Conservation (phyloP, 2,329 filamentous ascomycete genomes). For the Torrubiella hemipterigena region DNA sequence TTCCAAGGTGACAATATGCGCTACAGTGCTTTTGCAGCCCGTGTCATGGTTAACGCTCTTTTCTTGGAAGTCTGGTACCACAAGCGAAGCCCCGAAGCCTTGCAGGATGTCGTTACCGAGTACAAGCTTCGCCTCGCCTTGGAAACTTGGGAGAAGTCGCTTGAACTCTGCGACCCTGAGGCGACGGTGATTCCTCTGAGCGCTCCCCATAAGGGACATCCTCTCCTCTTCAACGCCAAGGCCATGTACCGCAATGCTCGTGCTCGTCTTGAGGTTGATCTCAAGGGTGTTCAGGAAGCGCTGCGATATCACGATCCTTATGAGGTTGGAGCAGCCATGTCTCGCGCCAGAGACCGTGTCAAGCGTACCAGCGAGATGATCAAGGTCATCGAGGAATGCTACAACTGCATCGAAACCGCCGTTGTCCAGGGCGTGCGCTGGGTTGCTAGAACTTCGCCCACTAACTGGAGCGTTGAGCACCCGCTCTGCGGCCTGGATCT, state of each 20-base stretch:
- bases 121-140: slow-evolving; percentile 93
- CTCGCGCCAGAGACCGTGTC: slow-evolving; percentile 81
- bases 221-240: slow-evolving; percentile 95
- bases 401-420: slow-evolving; percentile 93
- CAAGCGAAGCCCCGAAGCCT: slow-evolving; percentile 92
- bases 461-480: slow-evolving; percentile 98
- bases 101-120: slow-evolving; percentile 95
- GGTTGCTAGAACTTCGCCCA: slow-evolving; percentile 94
- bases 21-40: slow-evolving; percentile 93
- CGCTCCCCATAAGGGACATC: slow-evolving; percentile 90
- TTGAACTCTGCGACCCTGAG: slow-evolving; percentile 88
- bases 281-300: slow-evolving; percentile 92
- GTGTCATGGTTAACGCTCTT: slow-evolving; percentile 96
- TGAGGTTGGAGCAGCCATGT: slow-evolving; percentile 95
- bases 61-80: slow-evolving; percentile 99
- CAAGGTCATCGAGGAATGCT: slow-evolving; percentile 96
- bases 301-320: slow-evolving; percentile 94
- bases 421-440: slow-evolving; percentile 90
- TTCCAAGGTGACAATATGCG: slow-evolving; percentile 85
- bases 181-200: slow-evolving; percentile 78
- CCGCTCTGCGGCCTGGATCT: slow-evolving; percentile 92
- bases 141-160: slow-evolving; percentile 97
- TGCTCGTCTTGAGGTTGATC: slow-evolving; percentile 82
- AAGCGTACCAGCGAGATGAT: slow-evolving; percentile 96
- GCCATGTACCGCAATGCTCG: slow-evolving; percentile 93